Percentiles rank a stretch among this genome's conserved stretches.
These are phyloP conservation scores for Botrytis galanthina DNA, from an alignment of 2,329 filamentous ascomycete species.

Conservation along the genomic window DNA sequence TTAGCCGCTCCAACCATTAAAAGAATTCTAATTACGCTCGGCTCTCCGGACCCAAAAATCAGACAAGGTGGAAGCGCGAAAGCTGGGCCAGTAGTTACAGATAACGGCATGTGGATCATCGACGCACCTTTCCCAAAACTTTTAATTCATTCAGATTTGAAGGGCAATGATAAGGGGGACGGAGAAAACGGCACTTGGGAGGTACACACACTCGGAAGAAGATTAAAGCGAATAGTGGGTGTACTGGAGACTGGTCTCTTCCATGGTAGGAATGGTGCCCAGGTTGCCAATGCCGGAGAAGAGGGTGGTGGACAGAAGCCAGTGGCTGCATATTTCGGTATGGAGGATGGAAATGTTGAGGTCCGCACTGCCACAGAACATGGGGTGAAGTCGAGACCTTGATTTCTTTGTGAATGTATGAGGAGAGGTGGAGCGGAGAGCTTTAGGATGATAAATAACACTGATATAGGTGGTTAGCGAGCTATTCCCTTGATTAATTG, in stretches of 20 bases:
- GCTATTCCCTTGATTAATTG: not conserved
- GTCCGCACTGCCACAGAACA: constrained; percentile 45
- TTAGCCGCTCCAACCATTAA: constrained; percentile 78
- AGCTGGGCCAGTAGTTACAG: constrained; percentile 79
- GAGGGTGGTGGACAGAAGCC: constrained; percentile 80
- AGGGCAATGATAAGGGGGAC: constrained; percentile 47
- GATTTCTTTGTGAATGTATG: not conserved
- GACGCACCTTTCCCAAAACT: constrained; percentile 85
- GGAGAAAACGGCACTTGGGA: constrained; percentile 72
- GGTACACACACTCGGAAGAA: constrained; percentile 68
- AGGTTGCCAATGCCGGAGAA: constrained; percentile 59
- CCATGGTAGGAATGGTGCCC: constrained; percentile 72
- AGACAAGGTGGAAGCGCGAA: constrained; percentile 73
- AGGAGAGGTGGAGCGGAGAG: not conserved
- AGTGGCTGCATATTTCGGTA: constrained; percentile 91
- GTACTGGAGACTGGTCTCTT: constrained; percentile 93
- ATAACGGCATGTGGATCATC: constrained; percentile 85
- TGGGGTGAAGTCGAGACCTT: constrained; percentile 19
- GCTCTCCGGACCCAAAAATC: constrained; percentile 67
- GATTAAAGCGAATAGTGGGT: constrained; percentile 78
- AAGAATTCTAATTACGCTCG: constrained; percentile 67
- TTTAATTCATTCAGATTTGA: constrained; percentile 56
- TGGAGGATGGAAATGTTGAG: constrained; percentile 70
- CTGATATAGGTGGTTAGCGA: not conserved
- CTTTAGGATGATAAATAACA: not conserved